These are phyloP conservation scores for Cyclostephanos tholiformis DNA, from an alignment of 108 stramenopile genomes.

Conservation along the genomic window DNA sequence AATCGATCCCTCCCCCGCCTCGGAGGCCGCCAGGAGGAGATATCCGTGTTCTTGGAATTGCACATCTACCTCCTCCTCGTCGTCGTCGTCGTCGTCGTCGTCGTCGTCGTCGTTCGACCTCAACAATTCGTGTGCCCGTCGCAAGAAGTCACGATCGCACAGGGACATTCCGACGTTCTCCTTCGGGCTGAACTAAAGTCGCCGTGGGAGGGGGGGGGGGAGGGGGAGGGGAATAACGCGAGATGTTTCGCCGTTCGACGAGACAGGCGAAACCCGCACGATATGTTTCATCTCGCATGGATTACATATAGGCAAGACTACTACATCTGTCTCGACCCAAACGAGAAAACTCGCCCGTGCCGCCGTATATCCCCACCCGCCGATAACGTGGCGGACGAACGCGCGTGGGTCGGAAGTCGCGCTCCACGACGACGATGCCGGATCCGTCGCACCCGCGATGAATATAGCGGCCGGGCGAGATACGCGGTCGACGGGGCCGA, in stretches of 20 bases:
- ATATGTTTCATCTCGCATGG: neutral
- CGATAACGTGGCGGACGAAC: slow-evolving; percentile 59
- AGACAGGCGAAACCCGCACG: too few relatives aligned
- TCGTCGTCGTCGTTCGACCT: slow-evolving; percentile 30
- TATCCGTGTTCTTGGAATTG: slow-evolving; percentile 73
- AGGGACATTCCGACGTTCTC: slow-evolving; percentile 74
- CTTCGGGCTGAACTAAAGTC: slow-evolving; percentile 36
- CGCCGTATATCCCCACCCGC: slow-evolving; percentile 78
- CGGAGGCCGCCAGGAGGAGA: slow-evolving; percentile 65
- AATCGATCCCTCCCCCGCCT: slow-evolving; percentile 43
- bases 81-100: too few relatives aligned
- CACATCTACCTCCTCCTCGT: slow-evolving; percentile 54
- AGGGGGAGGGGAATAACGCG: too few relatives aligned
- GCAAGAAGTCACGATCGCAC: slow-evolving; percentile 70
- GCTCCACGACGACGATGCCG: slow-evolving; percentile 64
- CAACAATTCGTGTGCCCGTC: slow-evolving; percentile 22
- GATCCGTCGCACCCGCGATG: slow-evolving; percentile 4
- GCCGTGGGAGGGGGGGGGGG: neutral
- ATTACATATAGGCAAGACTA: too few relatives aligned
- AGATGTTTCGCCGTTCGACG: too few relatives aligned
- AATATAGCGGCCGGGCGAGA: too few relatives aligned
- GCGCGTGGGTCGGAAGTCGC: slow-evolving; percentile 63
- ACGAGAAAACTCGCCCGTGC: slow-evolving; percentile 34
- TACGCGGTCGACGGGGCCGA: slow-evolving; percentile 72
- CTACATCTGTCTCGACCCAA: neutral